Evolutionary conservation across 2,329 filamentous ascomycete species (phyloP).

Genomic region (Fusarium mundagurra): DNA sequence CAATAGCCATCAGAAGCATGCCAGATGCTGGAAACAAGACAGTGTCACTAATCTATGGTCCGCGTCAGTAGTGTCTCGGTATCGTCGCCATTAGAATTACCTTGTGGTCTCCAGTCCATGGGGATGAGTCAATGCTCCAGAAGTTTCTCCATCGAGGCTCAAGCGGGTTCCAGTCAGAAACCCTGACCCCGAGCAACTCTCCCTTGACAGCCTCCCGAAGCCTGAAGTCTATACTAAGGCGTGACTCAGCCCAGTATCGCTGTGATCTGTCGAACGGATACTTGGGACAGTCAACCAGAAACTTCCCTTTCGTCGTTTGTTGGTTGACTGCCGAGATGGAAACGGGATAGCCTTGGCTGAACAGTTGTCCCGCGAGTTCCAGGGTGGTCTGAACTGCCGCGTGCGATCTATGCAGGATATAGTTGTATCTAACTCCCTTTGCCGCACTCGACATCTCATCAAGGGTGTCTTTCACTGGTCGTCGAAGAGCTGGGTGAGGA

Average conservation of each 20-base stretch:
- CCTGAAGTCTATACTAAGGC: constrained; percentile 43
- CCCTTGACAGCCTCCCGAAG: constrained; percentile 46
- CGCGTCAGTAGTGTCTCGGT: rapidly evolving
- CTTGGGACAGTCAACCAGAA: background rate
- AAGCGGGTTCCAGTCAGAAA: constrained; percentile 29
- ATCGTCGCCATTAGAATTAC: background rate
- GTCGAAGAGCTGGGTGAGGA: constrained; percentile 33
- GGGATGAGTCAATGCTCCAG: constrained; percentile 30
- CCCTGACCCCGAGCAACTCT: constrained; percentile 51
- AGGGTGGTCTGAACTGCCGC: background rate
- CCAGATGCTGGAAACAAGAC: constrained; percentile 11
- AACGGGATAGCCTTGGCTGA: background rate
- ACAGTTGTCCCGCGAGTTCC: background rate
- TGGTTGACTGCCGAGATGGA: background rate
- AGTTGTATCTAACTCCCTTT: background rate
- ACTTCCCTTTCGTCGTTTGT: background rate
- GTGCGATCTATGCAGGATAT: background rate
- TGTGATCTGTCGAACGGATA: constrained; percentile 6
- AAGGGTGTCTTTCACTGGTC: constrained; percentile 31
- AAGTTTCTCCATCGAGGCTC: constrained; percentile 44
- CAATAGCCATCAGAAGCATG: constrained; percentile 60
- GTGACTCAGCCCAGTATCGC: constrained; percentile 50
- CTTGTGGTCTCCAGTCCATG: constrained; percentile 54
- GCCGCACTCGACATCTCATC: background rate
- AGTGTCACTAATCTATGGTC: background rate